Conservation (phyloP, 106 monocot genomes). For the Dioscorea dumetorum region DNA sequence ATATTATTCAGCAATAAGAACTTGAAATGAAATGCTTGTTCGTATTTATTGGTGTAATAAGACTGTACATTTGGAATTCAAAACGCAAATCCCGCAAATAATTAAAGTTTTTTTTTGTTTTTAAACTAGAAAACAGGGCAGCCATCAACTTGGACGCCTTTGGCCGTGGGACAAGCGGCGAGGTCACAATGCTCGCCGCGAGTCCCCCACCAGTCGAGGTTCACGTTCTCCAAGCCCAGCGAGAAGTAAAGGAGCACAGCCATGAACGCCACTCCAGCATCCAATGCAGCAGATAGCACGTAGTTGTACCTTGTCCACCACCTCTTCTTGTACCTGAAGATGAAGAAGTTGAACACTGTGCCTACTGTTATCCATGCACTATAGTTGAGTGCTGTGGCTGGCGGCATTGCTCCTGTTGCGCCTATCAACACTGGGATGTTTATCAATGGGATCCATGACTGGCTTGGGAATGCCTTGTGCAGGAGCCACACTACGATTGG, state of each 20-base stretch:
- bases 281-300: conserved; percentile 61
- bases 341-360: conserved; percentile 81
- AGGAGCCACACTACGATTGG: conserved; percentile 82
- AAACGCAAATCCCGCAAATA: background rate
- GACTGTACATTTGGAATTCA: no score
- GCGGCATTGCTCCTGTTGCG: conserved; percentile 81
- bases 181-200: conserved; percentile 60
- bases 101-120: no score
- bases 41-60: no score
- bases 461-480: conserved; percentile 55
- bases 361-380: conserved; percentile 58
- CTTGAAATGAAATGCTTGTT: no score
- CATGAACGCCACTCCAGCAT: conserved; percentile 72
- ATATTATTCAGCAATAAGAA: no score
- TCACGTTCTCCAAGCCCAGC: conserved; percentile 37
- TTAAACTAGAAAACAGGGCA: conserved; percentile 28
- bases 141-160: conserved; percentile 33
- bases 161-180: conserved; percentile 53
- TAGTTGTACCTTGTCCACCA: conserved; percentile 88
- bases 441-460: conserved; percentile 67
- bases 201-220: conserved; percentile 53
- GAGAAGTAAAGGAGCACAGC: conserved; percentile 60
- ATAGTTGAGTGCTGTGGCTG: conserved; percentile 78
- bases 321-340: conserved; percentile 67
- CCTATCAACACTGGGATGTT: conserved; percentile 86